Evolutionary conservation across 495 filamentous ascomycete genomes (phyloP).

Genomic region (Xylona heveae): DNA sequence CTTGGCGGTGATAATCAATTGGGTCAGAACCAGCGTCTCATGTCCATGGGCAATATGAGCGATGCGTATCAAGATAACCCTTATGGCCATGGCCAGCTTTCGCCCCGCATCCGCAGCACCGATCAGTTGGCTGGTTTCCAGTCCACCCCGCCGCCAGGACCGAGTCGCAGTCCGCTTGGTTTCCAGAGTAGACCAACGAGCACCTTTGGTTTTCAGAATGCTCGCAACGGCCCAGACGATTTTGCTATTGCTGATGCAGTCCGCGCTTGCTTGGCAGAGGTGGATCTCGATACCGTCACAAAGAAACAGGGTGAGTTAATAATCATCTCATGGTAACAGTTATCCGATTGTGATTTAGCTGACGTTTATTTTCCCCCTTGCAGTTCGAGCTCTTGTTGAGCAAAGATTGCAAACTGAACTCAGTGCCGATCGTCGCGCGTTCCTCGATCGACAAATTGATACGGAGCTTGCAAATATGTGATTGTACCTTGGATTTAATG

Average conservation of each 20-base stretch:
- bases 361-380: slow-evolving; percentile 3
- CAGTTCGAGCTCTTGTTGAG: slow-evolving; percentile 72
- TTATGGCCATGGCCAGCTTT: slow-evolving; percentile 23
- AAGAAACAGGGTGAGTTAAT: slow-evolving; percentile 80
- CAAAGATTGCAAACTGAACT: slow-evolving; percentile 78
- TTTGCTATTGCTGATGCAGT: slow-evolving; percentile 60
- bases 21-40: slow-evolving; percentile 26
- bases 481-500: slow-evolving; percentile 8
- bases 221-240: slow-evolving; percentile 44
- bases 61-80: slow-evolving; percentile 30
- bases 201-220: no score
- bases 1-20: slow-evolving; percentile 28
- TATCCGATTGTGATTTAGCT: slow-evolving; percentile 10
- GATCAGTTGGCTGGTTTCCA: slow-evolving; percentile 34
- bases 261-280: slow-evolving; percentile 60
- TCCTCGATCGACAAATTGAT: slow-evolving; percentile 84
- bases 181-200: slow-evolving; percentile 47
- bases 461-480: slow-evolving; percentile 86
- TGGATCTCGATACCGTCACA: slow-evolving; percentile 85
- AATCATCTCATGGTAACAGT: no score
- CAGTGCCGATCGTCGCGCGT: slow-evolving; percentile 56
- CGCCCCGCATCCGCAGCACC: slow-evolving; percentile 29
- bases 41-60: slow-evolving; percentile 40
- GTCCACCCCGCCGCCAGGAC: slow-evolving; percentile 21
- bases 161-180: slow-evolving; percentile 30